Evolutionary conservation across 495 filamentous ascomycete genomes (phyloP), one percentile per base, ranked within the genome.

Genomic region (Hyaloscypha hepaticicola): DNA sequence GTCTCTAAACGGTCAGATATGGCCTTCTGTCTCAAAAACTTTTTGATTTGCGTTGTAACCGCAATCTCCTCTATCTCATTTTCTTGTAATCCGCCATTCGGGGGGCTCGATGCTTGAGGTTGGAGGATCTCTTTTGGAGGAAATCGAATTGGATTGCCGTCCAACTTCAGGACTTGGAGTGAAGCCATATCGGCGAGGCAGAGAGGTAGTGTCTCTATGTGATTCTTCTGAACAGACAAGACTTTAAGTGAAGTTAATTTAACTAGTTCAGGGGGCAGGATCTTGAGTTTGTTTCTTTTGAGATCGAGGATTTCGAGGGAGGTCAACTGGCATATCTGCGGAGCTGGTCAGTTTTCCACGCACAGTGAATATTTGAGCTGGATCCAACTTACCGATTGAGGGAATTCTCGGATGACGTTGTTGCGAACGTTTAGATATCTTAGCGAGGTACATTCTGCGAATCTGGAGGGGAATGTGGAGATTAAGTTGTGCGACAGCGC

Each of bases 391-490:
- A 72, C 70, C 26, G 65, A 61, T 68, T 87, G 80, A 7, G 94
- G 94, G 72, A 99, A 95, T 72, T 96, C 91, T 66, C 85, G 87
- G 61, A 97, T 90, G 61, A 85, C 81, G 72, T 99, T 99, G 53
- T 87, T 87, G 66, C 94, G 82, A 58, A 97, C 88, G 70, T 99
- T 99, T n/a, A 99, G 86, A 72, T 99, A 99, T 48, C 91, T 91
- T 53, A 99, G 82, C 61, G 90, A 89, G 33, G 84, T 89, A 75
- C 95, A 96, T 69, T 91, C 88, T n/a, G 89, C 83, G 68, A 99
- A 92, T 33, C 90, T 86, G 33, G 85, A 78, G 0, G 93, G 91
- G 58, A 99, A 87, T 34, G 87, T 85, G 34, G 87, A 82, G 22
- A 97, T 77, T 57, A 88, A 87, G 74, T 99, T 99, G 76, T 97